Evolutionary conservation across 2,329 filamentous ascomycete genomes (phyloP), one percentile per base, ranked within the genome.

Genomic region (Cytospora mali): DNA sequence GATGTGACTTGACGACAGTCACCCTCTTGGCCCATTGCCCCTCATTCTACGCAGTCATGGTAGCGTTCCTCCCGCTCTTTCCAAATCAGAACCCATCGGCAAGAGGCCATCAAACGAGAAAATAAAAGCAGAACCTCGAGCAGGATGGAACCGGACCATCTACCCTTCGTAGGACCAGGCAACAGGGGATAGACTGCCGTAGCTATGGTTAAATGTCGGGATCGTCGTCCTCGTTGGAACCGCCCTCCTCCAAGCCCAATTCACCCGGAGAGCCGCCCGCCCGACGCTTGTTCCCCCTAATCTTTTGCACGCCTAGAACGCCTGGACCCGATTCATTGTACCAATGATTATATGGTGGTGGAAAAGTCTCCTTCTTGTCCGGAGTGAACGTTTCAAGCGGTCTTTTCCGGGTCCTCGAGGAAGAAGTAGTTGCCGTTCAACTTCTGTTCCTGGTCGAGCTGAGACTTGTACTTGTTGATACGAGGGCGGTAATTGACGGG

Each of bases 401-500:
- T 84, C 81, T 58, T 84, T 49, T 75, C 72, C 62, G 73, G 74
- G 73, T 97, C 93, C 77, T 98, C 94, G 77, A 98, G 78, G 90
- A 98, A 98, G 89, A 97, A 97, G 81, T 90, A 99, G 81, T 98
- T 98, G 71, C 96, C 96, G 68, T 79, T 80, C 72, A 93, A 71
- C 84, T 99, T 99, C 84, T 99, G 95, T 75, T 98, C 95, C 77
- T 97, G 93, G 78, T 99, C 95, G 70, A 98, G 86, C 82, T 99
- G 95, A 74, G 91, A 95, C 78, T 93, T 89, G 73, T 87, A 81
- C 86, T 99, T 99, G 87, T 99, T 99, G 84, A 99, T 99, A 80
- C 96, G 92, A 66, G 96, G 95, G 66, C 95, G 89, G 85, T 87
- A 99, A 73, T 95, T 97, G 80, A 89, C 93, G 66, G 96, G 95